Conservation (phyloP, 768 basidiomycete species). For the Amanita brunnescens region DNA sequence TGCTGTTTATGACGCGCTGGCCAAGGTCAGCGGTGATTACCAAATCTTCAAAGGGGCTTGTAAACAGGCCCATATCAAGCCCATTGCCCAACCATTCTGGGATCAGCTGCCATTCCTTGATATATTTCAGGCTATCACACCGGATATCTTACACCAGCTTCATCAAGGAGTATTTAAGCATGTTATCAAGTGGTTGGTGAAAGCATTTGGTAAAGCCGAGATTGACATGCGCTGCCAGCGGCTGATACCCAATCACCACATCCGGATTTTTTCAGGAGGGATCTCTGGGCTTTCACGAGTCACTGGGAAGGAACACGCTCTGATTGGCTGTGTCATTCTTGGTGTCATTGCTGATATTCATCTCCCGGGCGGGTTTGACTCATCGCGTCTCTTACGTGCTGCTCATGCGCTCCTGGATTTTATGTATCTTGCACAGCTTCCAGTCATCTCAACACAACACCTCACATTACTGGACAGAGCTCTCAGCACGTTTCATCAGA, state of each 20-base stretch:
- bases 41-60: slow-evolving; percentile 8
- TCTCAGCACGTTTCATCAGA: not conserved
- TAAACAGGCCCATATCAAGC: slow-evolving; percentile 15
- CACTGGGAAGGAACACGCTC: slow-evolving; percentile 30
- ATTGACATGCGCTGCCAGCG: slow-evolving; percentile 28
- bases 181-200: slow-evolving; percentile 25
- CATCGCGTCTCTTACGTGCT: slow-evolving; percentile 5
- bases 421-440: slow-evolving; percentile 13
- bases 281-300: slow-evolving; percentile 28
- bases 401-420: slow-evolving; percentile 18
- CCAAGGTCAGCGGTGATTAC: not conserved
- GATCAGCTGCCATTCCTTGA: slow-evolving; percentile 24
- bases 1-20: not conserved
- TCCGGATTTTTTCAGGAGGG: slow-evolving; percentile 28
- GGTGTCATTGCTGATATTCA: slow-evolving; percentile 14
- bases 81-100: slow-evolving; percentile 32
- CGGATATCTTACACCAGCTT: slow-evolving; percentile 40
- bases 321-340: slow-evolving; percentile 19
- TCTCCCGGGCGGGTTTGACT: not conserved
- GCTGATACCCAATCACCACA: slow-evolving; percentile 12
- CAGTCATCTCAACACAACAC: slow-evolving; percentile 10
- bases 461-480: not conserved
- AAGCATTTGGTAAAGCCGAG: slow-evolving; percentile 17
- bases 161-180: slow-evolving; percentile 41
- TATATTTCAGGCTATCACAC: slow-evolving; percentile 21